Evolutionary conservation across 352 stramenopile species (phyloP), one percentile per base, ranked within the genome.

Genomic region (Globisporangium camurandrum): DNA sequence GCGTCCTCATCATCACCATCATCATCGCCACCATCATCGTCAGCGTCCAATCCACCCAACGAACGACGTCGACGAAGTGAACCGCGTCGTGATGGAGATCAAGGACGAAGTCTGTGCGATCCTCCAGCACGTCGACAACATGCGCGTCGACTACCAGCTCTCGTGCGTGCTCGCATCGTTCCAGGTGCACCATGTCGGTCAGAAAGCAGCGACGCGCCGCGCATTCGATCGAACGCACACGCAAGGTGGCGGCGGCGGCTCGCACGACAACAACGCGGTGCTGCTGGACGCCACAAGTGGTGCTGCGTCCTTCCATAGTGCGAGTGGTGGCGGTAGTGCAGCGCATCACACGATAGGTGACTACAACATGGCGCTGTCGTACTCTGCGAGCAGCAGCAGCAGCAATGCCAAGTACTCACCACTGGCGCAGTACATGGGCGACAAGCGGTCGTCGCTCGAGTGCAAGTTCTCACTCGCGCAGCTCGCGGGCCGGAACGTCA

Each of bases 81-180:
- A 74, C 45, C 66, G 62, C 5, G 57, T 81, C 16, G 62, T 88
- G 0, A 82, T 88, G 70, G 70, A 86, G 51, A 86, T 88, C 45
- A 88, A 88, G 46, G 65, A 88, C 43, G 66, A 86, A 36, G 70
- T 84, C 23, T 88, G 77, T 41, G 71, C 63, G 5, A 77, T 83
- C 49, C 57, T 88, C 42, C 61, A 79, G 24, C 50, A 73, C 17
- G 54, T 88, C 34, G 72, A 86, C 46, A 70, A 69, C 39, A 64
- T 84, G 24, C 71, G 77, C 20, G 46, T 86, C 1, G 77, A 88
- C 37, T 85, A 77, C 31, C 70, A 86, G 16, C 69, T 88, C 14
- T 88, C 77, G 20, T 69, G 57, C 7, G 40, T 88, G 16, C 37
- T 88, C 14, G 57, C 66, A 19, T 61, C 66, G 8, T 79, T 71